Base-by-base conservation (phyloP, 1,284 basidiomycete genomes). In the Rugosomyces carneus region DNA sequence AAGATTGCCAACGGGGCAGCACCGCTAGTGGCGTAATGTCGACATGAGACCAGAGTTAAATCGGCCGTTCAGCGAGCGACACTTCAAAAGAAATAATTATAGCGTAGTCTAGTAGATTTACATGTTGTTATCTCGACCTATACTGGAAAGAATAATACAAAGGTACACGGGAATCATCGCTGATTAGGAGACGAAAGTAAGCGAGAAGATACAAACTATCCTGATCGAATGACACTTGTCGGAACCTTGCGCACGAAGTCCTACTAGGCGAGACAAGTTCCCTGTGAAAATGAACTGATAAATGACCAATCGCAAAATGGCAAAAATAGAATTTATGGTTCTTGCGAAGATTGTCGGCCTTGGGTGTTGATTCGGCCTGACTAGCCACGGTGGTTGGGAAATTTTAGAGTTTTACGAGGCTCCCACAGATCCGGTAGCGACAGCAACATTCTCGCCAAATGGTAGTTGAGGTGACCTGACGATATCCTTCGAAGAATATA, bases 391-490 rank as follows among this genome's bases (percentile, higher is more conserved):
- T 27, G 36, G 24, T 24, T 29, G 42, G 34, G 6, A 39, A 23
- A 23, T 7, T 23, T 44, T 27, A 44, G 29, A 34, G 16, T 58
- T 56, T 66, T 74, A 82, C 75, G 72, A 74, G 26, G 70, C 74
- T 40, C 67, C 67, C 39, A 76, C 61, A 20, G 68, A 64, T 43
- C 74, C 70, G 43, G 79, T 72, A 47, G 74, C 70, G 43, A 84
- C 68, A 44, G 76, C 69, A 50, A 78, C 71, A 53, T 77, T 81
- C 62, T 88, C 84, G 52, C 75, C 75, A 51, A 80, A 76, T 10
- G 81, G 73, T 44, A 83, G 60, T 59, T 80, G 78, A 52, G 82
- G 75, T 21, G 80, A 71, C 63, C 78, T 82, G 66, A 82, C 66
- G 41, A 64, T 60, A 42, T 76, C 72, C 57, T 76, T 74, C 40